Base-by-base conservation (phyloP, 306 rosid species). In the Gleditsia sinensis region DNA sequence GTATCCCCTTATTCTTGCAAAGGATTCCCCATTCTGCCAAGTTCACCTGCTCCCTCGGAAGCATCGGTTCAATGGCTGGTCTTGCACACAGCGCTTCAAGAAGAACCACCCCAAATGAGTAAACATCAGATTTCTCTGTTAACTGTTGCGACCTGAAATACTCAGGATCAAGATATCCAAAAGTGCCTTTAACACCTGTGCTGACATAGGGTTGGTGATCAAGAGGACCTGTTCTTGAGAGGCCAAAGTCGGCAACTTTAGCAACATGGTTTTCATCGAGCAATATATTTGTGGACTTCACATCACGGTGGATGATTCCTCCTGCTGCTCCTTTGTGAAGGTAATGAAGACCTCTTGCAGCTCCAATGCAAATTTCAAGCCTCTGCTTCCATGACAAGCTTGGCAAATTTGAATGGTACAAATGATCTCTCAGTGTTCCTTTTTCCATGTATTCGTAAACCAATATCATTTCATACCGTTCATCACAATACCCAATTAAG, bases 181-280 rank as follows among this genome's bases (percentile, higher is more conserved):
- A 61, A 10, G 86, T 85, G 71, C 92, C 88, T 57, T 83, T 88
- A 1, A 88, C 82, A 49, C 13, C 58, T 24, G 88, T 83, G 79
- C 86, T 86, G 24, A 88, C 85, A 71, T 85, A 87, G 9, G 84
- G 71, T 37, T 78, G 88, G 7, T 76, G 88, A 21, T 76, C 86
- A 1, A 70, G 71, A 37, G 82, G 73, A 9, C 85, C 73, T 14
- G 83, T 56, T 66, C 72, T 83, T 0, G 90, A 85, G 59, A 85
- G 86, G 53, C 86, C 90, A 69, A 88, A 88, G 30, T 88, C 90
- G 6, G 90, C 69, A 25, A 88, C 90, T 76, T 85, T 85, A 20
- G 90, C 86, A 0, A 83, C 78, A 28, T 32, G 55, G 74, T 88
- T 83, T 32, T 69, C 68, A 61, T 84, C 78, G 6, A 87, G 79